Percentiles rank a stretch among this genome's conserved stretches.
Conservation (phyloP, 345 rosid species). For the Citrus unshiu region DNA sequence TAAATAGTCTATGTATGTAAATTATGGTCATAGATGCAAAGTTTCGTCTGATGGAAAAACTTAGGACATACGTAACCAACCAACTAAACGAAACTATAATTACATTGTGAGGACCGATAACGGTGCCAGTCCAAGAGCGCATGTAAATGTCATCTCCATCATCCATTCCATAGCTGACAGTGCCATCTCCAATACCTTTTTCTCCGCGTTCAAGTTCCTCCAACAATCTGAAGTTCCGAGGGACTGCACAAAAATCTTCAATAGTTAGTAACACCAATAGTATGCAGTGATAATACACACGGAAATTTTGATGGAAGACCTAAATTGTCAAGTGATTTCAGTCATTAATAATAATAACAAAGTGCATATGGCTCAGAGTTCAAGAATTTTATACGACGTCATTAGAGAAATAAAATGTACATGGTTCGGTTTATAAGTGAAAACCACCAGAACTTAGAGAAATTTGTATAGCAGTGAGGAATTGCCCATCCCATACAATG, state of each 20-base stretch:
- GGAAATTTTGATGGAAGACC: not conserved
- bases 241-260: constrained; percentile 40
- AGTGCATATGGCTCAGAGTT: no score
- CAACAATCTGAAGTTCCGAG: constrained; percentile 77
- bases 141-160: constrained; percentile 87
- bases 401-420: not conserved
- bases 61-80: not conserved
- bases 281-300: not conserved
- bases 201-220: constrained; percentile 95
- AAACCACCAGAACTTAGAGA: not conserved
- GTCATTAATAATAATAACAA: not conserved
- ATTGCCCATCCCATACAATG: not conserved
- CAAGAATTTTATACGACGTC: no score
- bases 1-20: not conserved
- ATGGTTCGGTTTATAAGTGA: not conserved
- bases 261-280: constrained; percentile 1
- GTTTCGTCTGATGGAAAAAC: not conserved
- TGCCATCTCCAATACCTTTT: constrained; percentile 88
- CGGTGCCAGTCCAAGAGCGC: constrained; percentile 95
- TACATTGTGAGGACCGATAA: constrained; percentile 93
- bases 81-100: constrained; percentile 17
- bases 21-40: not conserved
- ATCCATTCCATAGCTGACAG: constrained; percentile 94
- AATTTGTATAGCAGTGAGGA: not conserved
- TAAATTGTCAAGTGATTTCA: not conserved